Evolutionary conservation across 73 alveolate species (phyloP), one percentile per base, ranked within the genome.

Genomic region (Effrenium voratum): DNA sequence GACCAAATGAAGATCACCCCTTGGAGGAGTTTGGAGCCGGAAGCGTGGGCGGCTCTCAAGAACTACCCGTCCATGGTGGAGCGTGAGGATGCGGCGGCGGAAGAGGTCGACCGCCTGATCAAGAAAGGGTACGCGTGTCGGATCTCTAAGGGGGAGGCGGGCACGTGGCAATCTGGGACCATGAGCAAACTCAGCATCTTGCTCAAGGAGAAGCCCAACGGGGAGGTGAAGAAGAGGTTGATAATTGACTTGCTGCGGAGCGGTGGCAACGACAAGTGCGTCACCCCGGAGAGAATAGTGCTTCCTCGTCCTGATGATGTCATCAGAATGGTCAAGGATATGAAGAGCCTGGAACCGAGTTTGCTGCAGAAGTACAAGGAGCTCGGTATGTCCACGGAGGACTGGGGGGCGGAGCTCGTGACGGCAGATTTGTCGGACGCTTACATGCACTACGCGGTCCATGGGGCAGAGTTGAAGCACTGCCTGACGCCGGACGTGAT

Each of bases 21-120:
- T 0, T 5, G 12, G 15, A 1, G 3, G 4, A 10, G 47, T 12
- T 34, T 57, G 10, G 91, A 30, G 44, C 13, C 46, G 92, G 92
- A 81, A 4, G 32, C 77, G 41, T n/a, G 44, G 44, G 13, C 46
- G 77, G 60, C 34, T 13, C 4, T 22, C 15, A 55, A 52, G 93
- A 83, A 83, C 93, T 83, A 83, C 93, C 5, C 19, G 4, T 52
- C 79, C 19, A 41, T 83, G 32, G 22, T 13, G 40, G 93, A 52
- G 57, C 57, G 34, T 26, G 32, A 8, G 0, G 93, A 83, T 5
- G 79, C 36, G 16, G 77, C 93, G 5, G 57, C 24, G 28, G 2
- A 36, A 57, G 93, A 83, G 45, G 36, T 83, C 22, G 52, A 38
- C 10, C 32, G 76, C 30, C 45, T 30, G n/a, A 24, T 83, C 6